Evolutionary conservation across 768 basidiomycete species (phyloP), one percentile per base, ranked within the genome.

Genomic region (Leccinum obscurum): DNA sequence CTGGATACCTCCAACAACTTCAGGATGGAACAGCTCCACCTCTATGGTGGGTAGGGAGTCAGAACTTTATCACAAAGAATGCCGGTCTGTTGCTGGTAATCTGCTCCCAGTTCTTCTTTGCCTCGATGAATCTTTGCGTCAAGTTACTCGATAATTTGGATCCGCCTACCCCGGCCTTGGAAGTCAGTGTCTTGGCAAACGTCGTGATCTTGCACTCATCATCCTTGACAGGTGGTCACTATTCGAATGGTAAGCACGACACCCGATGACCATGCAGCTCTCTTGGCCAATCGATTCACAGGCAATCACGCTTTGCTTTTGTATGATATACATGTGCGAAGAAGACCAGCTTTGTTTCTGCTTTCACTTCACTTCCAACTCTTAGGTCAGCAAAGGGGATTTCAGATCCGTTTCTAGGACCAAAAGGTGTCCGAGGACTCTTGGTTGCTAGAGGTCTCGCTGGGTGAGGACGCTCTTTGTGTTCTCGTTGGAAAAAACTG

Each of bases 401-500:
- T 7, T 78, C 77, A 4, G 76, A 93, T 67, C 89, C 89, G 1
- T 70, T 86, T 30, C 66, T 87, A 0, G 92, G 90, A 1, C 92
- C 91, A 0, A 85, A 85, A 50, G 88, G 80, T 2, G 83, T 93
- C 4, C 78, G 90, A 37, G 58, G 76, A 5, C 72, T 90, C 8
- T 76, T 92, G 4, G 72, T 80, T 1, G 70, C 79, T 13, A 77
- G 91, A 62, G 90, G 90, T 0, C 72, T 88, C 59, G 74, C 80
- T n/a, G 90, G 90, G 83, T 88, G 58, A 46, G 79, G 67, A 35
- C 22, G n/a, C 46, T n/a, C 5, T 1, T 52, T n/a, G 9, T 54
- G 11, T 55, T 35, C 22, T 6, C 9, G 10, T 15, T n/a, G 41
- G 41, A 41, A 41, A n/a, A 17, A 20, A 32, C 59, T n/a, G 9